Evolutionary conservation across 345 rosid species (phyloP).

Genomic region (Melastoma malabathricum): DNA sequence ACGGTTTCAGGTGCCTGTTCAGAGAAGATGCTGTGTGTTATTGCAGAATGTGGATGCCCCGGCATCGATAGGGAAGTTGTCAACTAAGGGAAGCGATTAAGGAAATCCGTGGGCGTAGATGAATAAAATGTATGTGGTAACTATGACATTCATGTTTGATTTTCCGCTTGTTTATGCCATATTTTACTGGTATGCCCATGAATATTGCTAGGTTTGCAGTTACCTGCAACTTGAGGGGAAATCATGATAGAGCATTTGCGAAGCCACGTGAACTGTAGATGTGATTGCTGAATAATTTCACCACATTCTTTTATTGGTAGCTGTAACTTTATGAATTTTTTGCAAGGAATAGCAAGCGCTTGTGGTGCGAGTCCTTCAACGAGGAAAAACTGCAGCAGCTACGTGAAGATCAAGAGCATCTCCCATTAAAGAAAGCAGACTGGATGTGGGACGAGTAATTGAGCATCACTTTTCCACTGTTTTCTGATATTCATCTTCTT

Average conservation of each 20-base stretch:
- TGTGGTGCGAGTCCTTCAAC: constrained; percentile 40
- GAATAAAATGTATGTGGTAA: constrained; percentile 55
- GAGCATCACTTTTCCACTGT: constrained; percentile 3
- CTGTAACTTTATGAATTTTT: constrained; percentile 75
- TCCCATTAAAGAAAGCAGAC: constrained; percentile 84
- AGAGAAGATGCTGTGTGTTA: constrained; percentile 54
- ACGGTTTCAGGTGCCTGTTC: constrained; percentile 40
- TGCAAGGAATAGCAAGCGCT: constrained; percentile 68
- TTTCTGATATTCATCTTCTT: constrained; percentile 1
- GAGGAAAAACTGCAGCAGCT: constrained; percentile 48
- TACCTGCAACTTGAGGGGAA: constrained; percentile 75
- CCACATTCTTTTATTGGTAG: constrained; percentile 19
- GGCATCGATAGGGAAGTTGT: constrained; percentile 78
- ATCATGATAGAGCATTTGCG: constrained; percentile 75
- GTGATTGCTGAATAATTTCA: constrained; percentile 23
- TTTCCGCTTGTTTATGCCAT: background rate
- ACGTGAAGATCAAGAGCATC: constrained; percentile 51
- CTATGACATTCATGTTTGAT: background rate
- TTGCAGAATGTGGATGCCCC: constrained; percentile 78
- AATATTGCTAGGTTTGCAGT: constrained; percentile 61
- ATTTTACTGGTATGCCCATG: background rate
- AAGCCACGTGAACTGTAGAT: constrained; percentile 60
- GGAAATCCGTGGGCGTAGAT: constrained; percentile 54
- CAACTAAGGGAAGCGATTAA: constrained; percentile 72
- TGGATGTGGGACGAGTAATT: constrained; percentile 72